A percentile compares a stretch with the other conserved stretches of the same genome.
These are phyloP conservation scores for Euphrasia confusa DNA, from an alignment of 257 asterid genomes.

Conservation along the genomic window DNA sequence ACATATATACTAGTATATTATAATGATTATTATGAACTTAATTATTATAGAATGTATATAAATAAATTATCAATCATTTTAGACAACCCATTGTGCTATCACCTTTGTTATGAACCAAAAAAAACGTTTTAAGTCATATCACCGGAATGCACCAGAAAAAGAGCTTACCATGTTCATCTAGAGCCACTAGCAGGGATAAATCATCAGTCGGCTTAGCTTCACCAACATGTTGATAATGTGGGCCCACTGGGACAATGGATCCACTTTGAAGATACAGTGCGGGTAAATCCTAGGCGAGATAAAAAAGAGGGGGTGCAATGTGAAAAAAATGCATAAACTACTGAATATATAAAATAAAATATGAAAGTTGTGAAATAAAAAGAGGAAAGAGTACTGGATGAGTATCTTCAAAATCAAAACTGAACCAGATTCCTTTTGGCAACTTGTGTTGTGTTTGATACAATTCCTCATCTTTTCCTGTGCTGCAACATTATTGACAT, in stretches of 20 bases:
- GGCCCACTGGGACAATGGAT: slow-evolving; percentile 72
- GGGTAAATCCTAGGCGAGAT: slow-evolving; percentile 68
- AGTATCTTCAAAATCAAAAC: slow-evolving; percentile 87
- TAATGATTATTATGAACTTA: no score
- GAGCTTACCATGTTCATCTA: slow-evolving; percentile 68
- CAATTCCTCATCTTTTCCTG: slow-evolving; percentile 45
- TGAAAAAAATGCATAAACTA: slow-evolving; percentile 15
- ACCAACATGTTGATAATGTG: slow-evolving; percentile 64
- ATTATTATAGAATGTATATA: no score
- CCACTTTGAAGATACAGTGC: slow-evolving; percentile 83
- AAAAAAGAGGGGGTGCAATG: slow-evolving; percentile 20
- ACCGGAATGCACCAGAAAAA: slow-evolving; percentile 15
- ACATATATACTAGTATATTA: no score
- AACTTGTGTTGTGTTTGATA: slow-evolving; percentile 52
- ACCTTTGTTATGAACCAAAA: background rate
- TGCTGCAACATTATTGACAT: slow-evolving; percentile 50
- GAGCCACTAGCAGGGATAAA: slow-evolving; percentile 65
- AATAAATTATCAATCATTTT: no score
- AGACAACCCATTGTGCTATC: background rate
- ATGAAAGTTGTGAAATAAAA: background rate
- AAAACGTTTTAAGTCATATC: background rate
- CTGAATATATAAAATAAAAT: background rate
- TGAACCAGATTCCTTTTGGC: slow-evolving; percentile 80
- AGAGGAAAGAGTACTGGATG: slow-evolving; percentile 64
- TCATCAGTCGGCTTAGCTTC: slow-evolving; percentile 73